Base-by-base conservation (phyloP, 495 filamentous ascomycete species). In the Astrocystis sublimbata region DNA sequence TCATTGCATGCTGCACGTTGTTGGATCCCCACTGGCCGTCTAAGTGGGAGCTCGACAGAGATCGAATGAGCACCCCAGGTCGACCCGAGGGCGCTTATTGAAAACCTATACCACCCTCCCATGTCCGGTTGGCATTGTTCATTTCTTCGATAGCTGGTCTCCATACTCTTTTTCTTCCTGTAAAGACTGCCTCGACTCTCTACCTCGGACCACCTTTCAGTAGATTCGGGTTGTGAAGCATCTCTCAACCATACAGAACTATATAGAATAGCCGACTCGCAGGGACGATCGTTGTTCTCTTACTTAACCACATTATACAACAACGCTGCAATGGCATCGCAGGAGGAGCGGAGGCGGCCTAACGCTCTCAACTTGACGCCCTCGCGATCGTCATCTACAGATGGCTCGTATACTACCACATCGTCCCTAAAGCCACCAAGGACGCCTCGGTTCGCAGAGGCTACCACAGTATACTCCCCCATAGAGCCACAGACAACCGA, bases 381-480 rank as follows among this genome's bases (percentile, higher is more conserved):
- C 7, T 71, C 73, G 46, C 75, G 79, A 56, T 77, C 73, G 50
- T 75, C 72, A 31, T 80, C 83, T 24, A 53, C 60, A 40, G 80
- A 78, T 23, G 74, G 73, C 35, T 82, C 83, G 31, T 78, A 80
- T 26, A 85, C 87, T 24, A 78, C 73, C 66, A 73, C 77, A 54
- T 80, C 79, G 43, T 89, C 92, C 17, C 76, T 96, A 49, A 92
- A 89, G 77, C 80, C 89, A 28, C 89, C 89, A 33, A 85, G 92
- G 61, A 91, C 90, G 50, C 87, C 92, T 63, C 89, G 92, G 63
- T 96, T 97, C 69, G 91, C 91, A 40, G 92, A 97, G 78, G 92
- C 92, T 33, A 96, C 92, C 6, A 82, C 91, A 21, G 89, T 96
- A 52, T 81, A 93, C 75, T 96, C 92, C 26, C 92, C 92, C 55